Evolutionary conservation across 2,329 filamentous ascomycete species (phyloP).

Genomic region (Alternaria burnsii): DNA sequence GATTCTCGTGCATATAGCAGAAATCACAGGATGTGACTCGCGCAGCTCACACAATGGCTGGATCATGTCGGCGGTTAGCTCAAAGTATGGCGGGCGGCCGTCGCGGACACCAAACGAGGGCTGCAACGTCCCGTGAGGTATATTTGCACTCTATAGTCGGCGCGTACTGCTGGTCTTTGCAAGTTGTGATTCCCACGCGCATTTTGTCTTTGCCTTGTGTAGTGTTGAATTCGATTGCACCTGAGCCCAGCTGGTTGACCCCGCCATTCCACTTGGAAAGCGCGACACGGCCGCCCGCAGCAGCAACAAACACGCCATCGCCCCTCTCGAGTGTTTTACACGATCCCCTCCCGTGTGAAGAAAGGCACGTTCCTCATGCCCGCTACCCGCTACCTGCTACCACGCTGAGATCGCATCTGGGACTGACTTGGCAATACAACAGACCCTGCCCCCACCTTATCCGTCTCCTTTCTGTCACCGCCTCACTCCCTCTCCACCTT

Average conservation of each 20-base stretch:
- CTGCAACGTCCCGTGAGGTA: constrained; percentile 13
- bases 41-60: constrained; percentile 37
- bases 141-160: constrained; percentile 17
- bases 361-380: background rate
- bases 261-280: constrained; percentile 17
- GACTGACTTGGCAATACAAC: constrained; percentile 15
- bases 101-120: constrained; percentile 22
- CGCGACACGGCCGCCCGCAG: background rate
- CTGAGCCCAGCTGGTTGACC: constrained; percentile 15
- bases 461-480: constrained; percentile 24
- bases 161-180: background rate
- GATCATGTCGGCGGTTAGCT: constrained; percentile 34
- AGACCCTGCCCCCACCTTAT: constrained; percentile 21
- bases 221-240: constrained; percentile 1
- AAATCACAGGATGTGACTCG: constrained; percentile 38
- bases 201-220: background rate
- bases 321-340: constrained; percentile 9
- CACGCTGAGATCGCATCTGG: background rate
- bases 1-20: constrained; percentile 28
- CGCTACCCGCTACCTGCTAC: background rate
- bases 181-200: background rate
- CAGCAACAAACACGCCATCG: constrained; percentile 14
- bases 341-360: background rate
- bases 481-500: constrained; percentile 19
- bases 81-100: constrained; percentile 19